Evolutionary conservation across 2,329 filamentous ascomycete species (phyloP), one percentile per base, ranked within the genome.

Genomic region (Metarhizium guizhouense): DNA sequence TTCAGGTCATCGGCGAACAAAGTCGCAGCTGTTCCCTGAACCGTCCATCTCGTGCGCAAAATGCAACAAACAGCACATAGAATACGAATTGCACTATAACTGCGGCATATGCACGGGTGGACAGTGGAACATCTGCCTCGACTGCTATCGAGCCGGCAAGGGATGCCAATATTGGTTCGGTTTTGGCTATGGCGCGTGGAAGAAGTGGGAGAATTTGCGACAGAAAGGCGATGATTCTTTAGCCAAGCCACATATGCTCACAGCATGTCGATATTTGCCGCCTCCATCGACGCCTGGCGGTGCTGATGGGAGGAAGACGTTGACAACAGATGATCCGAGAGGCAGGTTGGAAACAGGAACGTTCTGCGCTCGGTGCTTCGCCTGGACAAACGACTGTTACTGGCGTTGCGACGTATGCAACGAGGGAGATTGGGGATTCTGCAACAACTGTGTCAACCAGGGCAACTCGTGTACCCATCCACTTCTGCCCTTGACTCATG

Each of bases 351-450:
- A 94, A 69, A 85, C 82, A 53, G 93, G 93, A 20, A 85, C 89
- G 6, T 96, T 96, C 69, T 97, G 93, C 67, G 83, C 87, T 42
- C 80, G 81, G 51, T 96, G 93, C 67, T 75, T 80, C 18, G 76
- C 80, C 0, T 88, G 84, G 75, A 81, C 90, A 0, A 92, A 95
- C 63, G 81, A 86, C 53, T 94, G 90, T 70, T 95, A 89, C 70
- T 97, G 92, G 93, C 85, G 88, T 59, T 97, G 93, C 68, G 83
- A 87, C 57, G 69, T 79, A 30, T 97, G 93, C 72, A 96, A 96
- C 63, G 85, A 94, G 59, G 93, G 90, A 5, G 92, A 95, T 65
- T 97, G 92, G 92, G 93, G 93, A 0, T 96, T 90, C 67, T 97
- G 93, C 72, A 90, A 92, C 63, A 74, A 79, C 58, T 97, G 93